Base-by-base conservation (phyloP, 2,329 filamentous ascomycete species). In the Domatiomyces globalis region DNA sequence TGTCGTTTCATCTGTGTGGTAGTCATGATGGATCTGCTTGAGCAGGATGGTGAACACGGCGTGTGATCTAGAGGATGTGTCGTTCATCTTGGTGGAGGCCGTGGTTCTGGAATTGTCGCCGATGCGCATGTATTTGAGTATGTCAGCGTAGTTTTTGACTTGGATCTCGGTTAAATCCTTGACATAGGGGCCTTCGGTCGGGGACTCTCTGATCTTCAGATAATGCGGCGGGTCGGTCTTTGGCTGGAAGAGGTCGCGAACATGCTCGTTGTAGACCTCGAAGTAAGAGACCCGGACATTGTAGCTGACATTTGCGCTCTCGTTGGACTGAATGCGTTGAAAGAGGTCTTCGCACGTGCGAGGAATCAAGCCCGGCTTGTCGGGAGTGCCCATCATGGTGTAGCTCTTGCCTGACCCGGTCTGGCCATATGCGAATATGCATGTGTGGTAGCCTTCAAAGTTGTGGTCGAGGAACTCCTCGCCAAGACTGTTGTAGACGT, bases 401-500 rank as follows among this genome's bases (percentile, higher is more conserved):
- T 96, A 98, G 66, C 87, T 94, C 73, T 98, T 98, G 49, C 92
- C 92, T 0, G 89, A 94, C 20, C 92, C 92, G 0, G 92, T 98
- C 73, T 98, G 92, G 9, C 92, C 92, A 63, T 98, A 96, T 54
- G 92, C 92, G 65, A 98, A 96, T 60, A 98, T 98, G 68, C 92
- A 98, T 0, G 92, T 98, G 69, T 98, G 90, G 71, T 98, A 98
- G 57, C 92, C 92, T 65, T 95, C 89, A 63, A 98, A 98, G 71
- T 98, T 98, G 76, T 98, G 92, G 68, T 98, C 92, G 56, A 98
- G 77, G 60, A 98, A 96, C 64, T 96, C 92, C 67, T 95, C 88
- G 51, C 92, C 92, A 20, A 98, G 77, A 53, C 84, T 85, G 63
- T 92, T 87, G 74, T 98, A 96, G 51, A 98, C 84, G 62, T 95